A percentile compares a stretch with the other conserved stretches of the same genome.
phyloP scores from a whole-genome alignment of 352 stramenopile genomes.

The Elongisporangium prolatum region DNA sequence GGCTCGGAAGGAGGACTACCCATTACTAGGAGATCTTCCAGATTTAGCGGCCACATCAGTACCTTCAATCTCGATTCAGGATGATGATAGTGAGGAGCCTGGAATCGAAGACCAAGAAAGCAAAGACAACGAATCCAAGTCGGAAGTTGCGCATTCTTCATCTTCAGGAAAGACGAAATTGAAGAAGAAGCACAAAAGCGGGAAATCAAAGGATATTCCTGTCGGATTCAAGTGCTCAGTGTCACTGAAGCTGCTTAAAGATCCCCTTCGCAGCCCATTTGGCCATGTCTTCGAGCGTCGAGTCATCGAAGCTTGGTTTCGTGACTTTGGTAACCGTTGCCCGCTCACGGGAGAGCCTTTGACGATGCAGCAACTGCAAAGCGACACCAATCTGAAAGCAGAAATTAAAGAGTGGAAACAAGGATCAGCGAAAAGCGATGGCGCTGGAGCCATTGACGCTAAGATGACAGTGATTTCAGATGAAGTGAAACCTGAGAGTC shows the following conservation, averaged over 20 bases:
- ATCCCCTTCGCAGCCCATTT: constrained; percentile 66
- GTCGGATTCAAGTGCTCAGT: constrained; percentile 70
- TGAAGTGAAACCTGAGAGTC: background rate
- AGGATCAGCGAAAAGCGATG: constrained; percentile 2
- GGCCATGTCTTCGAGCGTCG: constrained; percentile 75
- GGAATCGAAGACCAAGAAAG: constrained; percentile 16
- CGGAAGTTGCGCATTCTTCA: background rate
- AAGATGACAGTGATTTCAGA: background rate
- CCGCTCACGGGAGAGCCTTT: constrained; percentile 71
- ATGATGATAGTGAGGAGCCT: constrained; percentile 22
- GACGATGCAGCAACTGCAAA: constrained; percentile 35
- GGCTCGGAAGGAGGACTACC: constrained; percentile 79
- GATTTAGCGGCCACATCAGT: constrained; percentile 27
- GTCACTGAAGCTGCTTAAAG: constrained; percentile 63
- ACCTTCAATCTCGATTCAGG: constrained; percentile 54
- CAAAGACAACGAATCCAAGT: constrained; percentile 19
- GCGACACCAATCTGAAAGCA: constrained; percentile 47
- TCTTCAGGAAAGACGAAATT: constrained; percentile 7
- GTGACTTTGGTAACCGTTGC: constrained; percentile 79
- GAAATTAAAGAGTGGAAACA: constrained; percentile 71
- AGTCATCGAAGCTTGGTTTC: constrained; percentile 78
- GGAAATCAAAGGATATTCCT: constrained; percentile 24
- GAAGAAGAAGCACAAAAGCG: constrained; percentile 35
- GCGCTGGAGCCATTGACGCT: background rate
- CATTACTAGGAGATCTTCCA: constrained; percentile 69